Evolutionary conservation across 176 grass and related monocot species (phyloP), one percentile per base, ranked within the genome.

Genomic region (Puya raimondii): DNA sequence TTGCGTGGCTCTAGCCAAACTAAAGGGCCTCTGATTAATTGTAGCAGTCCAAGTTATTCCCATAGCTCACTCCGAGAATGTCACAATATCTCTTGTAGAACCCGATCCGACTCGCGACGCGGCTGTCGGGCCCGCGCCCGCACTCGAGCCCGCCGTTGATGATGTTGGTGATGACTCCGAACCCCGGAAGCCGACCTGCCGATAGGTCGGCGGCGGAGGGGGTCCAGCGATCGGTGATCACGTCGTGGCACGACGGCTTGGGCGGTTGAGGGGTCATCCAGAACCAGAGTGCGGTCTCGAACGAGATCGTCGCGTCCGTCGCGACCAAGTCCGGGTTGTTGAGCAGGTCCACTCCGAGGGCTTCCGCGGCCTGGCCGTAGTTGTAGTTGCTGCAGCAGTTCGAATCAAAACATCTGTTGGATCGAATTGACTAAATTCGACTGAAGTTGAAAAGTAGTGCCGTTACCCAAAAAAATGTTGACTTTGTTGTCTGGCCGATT

Each of bases 131-230:
- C 0, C 81, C 84, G 33, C 4, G 10, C 0, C 84, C 84, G 57
- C 91, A 90, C 78, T 84, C 78, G 4, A 74, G 0, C 50, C 83
- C 86, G 47, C 83, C 83, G 26, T 81, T 94, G 75, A 94, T 65
- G 71, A 94, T 80, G 80, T 84, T 86, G 51, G 83, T 89, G 83
- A 82, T 51, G 1, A 84, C 80, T 4, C 86, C 90, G 29, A 84
- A 94, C 0, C 91, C 86, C 0, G 83, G 78, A 16, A 53, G 17
- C 3, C 9, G 52, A n/a, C 52, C 52, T 1, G 10, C 52, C 3
- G 2, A 3, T n/a, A 14, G 1, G 52, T 56, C 52, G 52, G 12
- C 52, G 12, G 1, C 13, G 13, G 52, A 56, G 52, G 52, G 52
- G 16, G 52, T 56, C 52, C 52, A 56, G 4, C 16, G 52, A 5